Evolutionary conservation across 371 early-diverging fungal species (phyloP).

Genomic region (Syncephalastrum monosporum): DNA sequence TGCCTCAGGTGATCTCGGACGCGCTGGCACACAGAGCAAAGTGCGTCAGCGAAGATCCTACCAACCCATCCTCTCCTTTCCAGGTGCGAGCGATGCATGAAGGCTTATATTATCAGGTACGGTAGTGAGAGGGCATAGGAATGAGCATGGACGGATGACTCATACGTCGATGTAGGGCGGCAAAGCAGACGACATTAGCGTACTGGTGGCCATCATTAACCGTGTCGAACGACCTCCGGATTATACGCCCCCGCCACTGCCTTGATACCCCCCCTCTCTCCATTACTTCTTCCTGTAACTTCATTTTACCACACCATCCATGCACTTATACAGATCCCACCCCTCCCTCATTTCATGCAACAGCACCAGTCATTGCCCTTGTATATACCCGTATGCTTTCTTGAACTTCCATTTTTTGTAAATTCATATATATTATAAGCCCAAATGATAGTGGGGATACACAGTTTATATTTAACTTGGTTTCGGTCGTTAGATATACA

Average conservation of each 20-base stretch:
- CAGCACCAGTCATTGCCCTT: neutral
- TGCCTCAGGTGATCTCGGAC: constrained; percentile 74
- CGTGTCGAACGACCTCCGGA: constrained; percentile 51
- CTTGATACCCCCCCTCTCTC: constrained; percentile 4
- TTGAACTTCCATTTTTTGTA: constrained; percentile 8
- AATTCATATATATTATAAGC: constrained; percentile 3
- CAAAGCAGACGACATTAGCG: constrained; percentile 84
- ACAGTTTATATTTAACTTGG: too few species aligned
- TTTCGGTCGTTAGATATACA: too few species aligned
- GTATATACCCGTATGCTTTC: too few species aligned
- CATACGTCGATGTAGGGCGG: constrained; percentile 58
- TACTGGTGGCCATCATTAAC: constrained; percentile 70
- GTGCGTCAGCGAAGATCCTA: constrained; percentile 75
- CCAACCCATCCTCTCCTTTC: constrained; percentile 82
- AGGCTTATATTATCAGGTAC: constrained; percentile 70
- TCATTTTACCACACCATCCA: constrained; percentile 1
- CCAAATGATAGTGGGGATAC: too few species aligned
- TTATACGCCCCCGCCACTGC: constrained; percentile 23
- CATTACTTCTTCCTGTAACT: neutral
- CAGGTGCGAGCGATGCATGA: constrained; percentile 80
- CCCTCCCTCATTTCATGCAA: constrained; percentile 1
- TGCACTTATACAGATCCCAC: neutral
- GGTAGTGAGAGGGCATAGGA: neutral
- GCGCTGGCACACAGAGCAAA: constrained; percentile 78
- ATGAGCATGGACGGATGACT: too few species aligned